Percentiles rank a stretch among this genome's conserved stretches.
Evolutionary conservation across 495 filamentous ascomycete species (phyloP).

Genomic region (Amphirosellinia nigrospora): DNA sequence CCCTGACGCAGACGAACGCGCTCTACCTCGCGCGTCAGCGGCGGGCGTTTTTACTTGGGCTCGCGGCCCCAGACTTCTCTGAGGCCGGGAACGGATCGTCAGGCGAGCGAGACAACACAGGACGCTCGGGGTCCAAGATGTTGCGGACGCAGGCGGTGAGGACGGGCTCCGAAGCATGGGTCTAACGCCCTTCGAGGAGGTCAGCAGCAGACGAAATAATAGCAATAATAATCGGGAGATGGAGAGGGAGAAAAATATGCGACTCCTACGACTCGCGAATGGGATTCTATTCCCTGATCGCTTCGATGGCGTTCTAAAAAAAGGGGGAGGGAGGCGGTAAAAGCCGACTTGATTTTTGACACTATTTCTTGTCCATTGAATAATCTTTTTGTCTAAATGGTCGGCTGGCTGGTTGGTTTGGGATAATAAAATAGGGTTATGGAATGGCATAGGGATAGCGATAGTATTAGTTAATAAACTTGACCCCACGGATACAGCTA

Average conservation of each 20-base stretch:
- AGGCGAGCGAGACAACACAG: constrained; percentile 59
- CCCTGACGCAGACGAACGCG: constrained; percentile 82
- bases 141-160: constrained; percentile 50
- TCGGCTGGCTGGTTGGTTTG: neutral
- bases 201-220: constrained; percentile 9
- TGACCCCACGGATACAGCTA: neutral
- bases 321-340: constrained; percentile 21
- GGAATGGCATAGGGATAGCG: neutral
- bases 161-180: constrained; percentile 57
- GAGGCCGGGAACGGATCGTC: constrained; percentile 50
- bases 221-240: neutral
- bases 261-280: constrained; percentile 46
- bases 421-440: neutral
- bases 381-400: neutral
- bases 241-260: constrained; percentile 23
- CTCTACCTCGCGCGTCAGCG: constrained; percentile 75
- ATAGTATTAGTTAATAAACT: constrained; percentile 2
- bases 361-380: neutral
- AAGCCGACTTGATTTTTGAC: neutral
- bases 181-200: constrained; percentile 46
- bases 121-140: constrained; percentile 55
- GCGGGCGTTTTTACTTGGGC: constrained; percentile 59
- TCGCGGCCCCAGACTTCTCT: constrained; percentile 21
- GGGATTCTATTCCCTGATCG: constrained; percentile 54
- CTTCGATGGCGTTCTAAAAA: constrained; percentile 41